A percentile compares a stretch with the other conserved stretches of the same genome.
Conservation (phyloP, 2,329 filamentous ascomycete genomes). For the Rhexocercosporidium sp. region DNA sequence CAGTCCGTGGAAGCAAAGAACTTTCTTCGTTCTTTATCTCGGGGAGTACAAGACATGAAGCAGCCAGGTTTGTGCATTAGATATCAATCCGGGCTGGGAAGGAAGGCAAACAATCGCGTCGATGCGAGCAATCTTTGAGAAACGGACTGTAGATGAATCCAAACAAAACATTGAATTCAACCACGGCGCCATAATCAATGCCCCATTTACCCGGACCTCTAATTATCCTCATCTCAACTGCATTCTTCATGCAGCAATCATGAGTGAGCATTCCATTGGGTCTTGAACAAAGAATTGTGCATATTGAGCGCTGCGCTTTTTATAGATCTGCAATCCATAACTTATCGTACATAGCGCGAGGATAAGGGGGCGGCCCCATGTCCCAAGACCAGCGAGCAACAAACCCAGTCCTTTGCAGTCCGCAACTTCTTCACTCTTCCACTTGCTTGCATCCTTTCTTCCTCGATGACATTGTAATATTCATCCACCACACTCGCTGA, state of each 20-base stretch:
- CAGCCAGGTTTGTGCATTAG: conserved; percentile 1
- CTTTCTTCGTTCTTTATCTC: conserved; percentile 1
- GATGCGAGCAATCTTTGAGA: conserved; percentile 2
- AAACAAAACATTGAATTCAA: conserved; percentile 22
- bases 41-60: neutral
- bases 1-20: neutral
- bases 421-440: conserved; percentile 13
- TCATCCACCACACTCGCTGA: conserved; percentile 32
- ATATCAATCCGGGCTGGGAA: neutral
- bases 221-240: conserved; percentile 30
- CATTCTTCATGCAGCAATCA: conserved; percentile 33
- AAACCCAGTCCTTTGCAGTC: conserved; percentile 9
- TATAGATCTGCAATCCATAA: conserved; percentile 40
- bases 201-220: conserved; percentile 19
- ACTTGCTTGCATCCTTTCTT: conserved; percentile 25
- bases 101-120: conserved; percentile 5
- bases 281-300: conserved; percentile 30
- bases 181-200: conserved; percentile 14
- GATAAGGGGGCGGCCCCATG: conserved; percentile 36
- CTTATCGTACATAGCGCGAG: conserved; percentile 36
- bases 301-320: conserved; percentile 37
- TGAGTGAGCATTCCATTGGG: conserved; percentile 34
- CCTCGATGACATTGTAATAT: conserved; percentile 30
- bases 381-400: conserved; percentile 24
- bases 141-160: conserved; percentile 14